These are phyloP conservation scores for Recurvomyces mirabilis DNA, from an alignment of 495 filamentous ascomycete species.

Conservation along the genomic window DNA sequence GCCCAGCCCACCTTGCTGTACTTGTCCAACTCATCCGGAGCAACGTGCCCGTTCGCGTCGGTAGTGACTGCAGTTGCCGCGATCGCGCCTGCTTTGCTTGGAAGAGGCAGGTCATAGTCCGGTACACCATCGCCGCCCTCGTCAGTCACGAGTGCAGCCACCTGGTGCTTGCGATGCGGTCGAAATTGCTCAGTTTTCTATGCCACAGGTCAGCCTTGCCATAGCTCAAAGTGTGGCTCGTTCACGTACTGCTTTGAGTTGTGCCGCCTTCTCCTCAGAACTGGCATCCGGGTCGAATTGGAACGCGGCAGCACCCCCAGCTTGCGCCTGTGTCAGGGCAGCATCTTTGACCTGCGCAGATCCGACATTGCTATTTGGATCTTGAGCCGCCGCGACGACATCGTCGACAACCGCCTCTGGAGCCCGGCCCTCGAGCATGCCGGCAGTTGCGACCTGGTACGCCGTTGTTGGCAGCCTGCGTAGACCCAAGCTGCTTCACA, in stretches of 20 bases:
- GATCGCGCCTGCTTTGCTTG: conserved; percentile 56
- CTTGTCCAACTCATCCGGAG: conserved; percentile 51
- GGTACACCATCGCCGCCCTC: conserved; percentile 52
- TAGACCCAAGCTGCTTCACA: no score
- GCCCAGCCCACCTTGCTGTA: conserved; percentile 74
- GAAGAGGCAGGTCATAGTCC: conserved; percentile 66
- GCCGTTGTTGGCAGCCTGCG: no score
- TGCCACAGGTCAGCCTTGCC: conserved; percentile 3
- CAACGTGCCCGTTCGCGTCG: conserved; percentile 38
- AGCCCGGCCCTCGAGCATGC: conserved; percentile 18
- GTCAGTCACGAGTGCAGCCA: conserved; percentile 56
- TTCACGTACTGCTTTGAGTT: conserved; percentile 54
- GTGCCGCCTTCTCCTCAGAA: conserved; percentile 71
- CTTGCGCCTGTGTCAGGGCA: conserved; percentile 61
- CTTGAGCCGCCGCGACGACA: conserved; percentile 55
- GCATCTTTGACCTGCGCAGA: conserved; percentile 57
- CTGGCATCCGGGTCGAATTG: conserved; percentile 80
- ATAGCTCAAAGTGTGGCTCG: not conserved
- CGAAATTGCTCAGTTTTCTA: conserved; percentile 7
- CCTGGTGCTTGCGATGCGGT: conserved; percentile 17
- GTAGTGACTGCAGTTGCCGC: conserved; percentile 30
- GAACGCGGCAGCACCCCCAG: conserved; percentile 65
- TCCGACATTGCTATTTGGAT: conserved; percentile 57
- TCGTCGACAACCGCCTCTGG: conserved; percentile 71
- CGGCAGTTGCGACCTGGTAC: conserved; percentile 9